Conservation (phyloP, 2,329 filamentous ascomycete species). For the Ceratocystis papillata region DNA sequence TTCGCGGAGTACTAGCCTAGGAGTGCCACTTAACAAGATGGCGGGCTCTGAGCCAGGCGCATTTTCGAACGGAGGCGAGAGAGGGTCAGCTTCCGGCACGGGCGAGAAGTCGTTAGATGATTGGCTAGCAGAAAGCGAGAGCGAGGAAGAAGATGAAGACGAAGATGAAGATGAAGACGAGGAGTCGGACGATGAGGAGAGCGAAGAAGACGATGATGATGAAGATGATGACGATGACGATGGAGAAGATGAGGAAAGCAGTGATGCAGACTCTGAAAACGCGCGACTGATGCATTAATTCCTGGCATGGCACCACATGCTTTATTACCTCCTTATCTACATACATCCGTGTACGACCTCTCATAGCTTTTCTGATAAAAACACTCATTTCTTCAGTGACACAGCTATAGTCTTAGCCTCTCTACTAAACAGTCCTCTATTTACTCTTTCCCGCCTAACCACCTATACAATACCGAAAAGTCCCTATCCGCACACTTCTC, state of each 20-base stretch:
- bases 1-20: constrained; percentile 33
- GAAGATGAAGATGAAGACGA: constrained; percentile 40
- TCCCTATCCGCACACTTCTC: constrained; percentile 58
- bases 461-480: constrained; percentile 73
- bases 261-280: constrained; percentile 38
- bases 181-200: constrained; percentile 42
- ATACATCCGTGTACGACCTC: neutral
- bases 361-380: neutral
- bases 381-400: neutral
- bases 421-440: neutral
- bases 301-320: neutral
- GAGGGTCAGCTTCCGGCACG: constrained; percentile 37
- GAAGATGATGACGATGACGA: constrained; percentile 38
- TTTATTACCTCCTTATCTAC: constrained; percentile 6
- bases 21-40: neutral
- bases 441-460: constrained; percentile 46
- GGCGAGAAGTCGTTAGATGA: constrained; percentile 77
- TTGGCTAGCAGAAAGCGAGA: constrained; percentile 70
- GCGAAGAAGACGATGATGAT: constrained; percentile 42
- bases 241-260: constrained; percentile 38
- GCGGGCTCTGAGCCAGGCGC: neutral
- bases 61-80: constrained; percentile 5
- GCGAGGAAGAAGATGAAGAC: constrained; percentile 45
- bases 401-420: neutral
- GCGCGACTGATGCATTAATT: constrained; percentile 37